These are phyloP conservation scores for Cubamyces lactineus DNA, from an alignment of 768 basidiomycete species.

Conservation along the genomic window DNA sequence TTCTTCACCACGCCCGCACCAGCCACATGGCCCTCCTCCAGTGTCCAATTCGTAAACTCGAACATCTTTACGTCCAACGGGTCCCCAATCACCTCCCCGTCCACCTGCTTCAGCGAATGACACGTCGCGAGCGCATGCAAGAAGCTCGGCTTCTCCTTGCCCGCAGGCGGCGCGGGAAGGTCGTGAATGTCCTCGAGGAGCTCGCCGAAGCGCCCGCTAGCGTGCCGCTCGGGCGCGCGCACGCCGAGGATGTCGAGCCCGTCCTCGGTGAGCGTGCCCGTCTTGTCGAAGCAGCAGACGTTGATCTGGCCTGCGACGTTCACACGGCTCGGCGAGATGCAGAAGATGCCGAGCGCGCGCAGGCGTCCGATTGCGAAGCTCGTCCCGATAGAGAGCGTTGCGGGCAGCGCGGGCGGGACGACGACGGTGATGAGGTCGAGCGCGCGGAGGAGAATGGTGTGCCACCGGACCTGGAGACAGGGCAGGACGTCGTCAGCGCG, in stretches of 20 bases:
- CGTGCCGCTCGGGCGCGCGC: slow-evolving; percentile 77
- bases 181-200: slow-evolving; percentile 86
- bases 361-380: slow-evolving; percentile 92
- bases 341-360: slow-evolving; percentile 87
- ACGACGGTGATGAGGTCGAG: slow-evolving; percentile 96
- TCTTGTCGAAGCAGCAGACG: slow-evolving; percentile 98
- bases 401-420: slow-evolving; percentile 95
- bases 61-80: slow-evolving; percentile 99
- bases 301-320: slow-evolving; percentile 97
- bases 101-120: slow-evolving; percentile 91
- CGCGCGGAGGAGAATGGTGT: slow-evolving; percentile 88
- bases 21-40: slow-evolving; percentile 85
- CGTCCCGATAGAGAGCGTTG: slow-evolving; percentile 95
- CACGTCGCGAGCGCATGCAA: slow-evolving; percentile 94
- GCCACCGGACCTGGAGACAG: slow-evolving; percentile 72
- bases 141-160: slow-evolving; percentile 77
- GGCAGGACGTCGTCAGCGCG: not conserved
- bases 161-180: slow-evolving; percentile 71
- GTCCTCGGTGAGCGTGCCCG: slow-evolving; percentile 97
- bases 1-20: slow-evolving; percentile 74
- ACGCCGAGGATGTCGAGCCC: slow-evolving; percentile 97
- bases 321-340: slow-evolving; percentile 94
- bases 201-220: slow-evolving; percentile 79
- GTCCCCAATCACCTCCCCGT: slow-evolving; percentile 89
- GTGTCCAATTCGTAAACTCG: slow-evolving; percentile 92